Evolutionary conservation across 129 eudicot genomes (phyloP).

Genomic region (Cynara cardunculus): DNA sequence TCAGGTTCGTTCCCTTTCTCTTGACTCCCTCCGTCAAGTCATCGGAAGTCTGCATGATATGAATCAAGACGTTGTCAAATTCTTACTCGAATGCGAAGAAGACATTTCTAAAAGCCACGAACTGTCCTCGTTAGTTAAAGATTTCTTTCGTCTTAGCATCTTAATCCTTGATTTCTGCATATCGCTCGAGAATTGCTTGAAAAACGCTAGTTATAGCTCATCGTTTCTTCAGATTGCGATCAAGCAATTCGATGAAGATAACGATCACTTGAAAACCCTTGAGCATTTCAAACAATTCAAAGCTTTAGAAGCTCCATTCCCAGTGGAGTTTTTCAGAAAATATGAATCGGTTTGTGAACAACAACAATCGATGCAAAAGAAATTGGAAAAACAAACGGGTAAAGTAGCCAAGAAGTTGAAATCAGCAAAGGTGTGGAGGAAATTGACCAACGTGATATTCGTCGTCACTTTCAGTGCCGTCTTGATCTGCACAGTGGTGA

Average conservation of each 20-base stretch:
- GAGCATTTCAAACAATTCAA: conserved; percentile 48
- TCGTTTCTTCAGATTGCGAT: conserved; percentile 41
- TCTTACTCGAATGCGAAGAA: conserved; percentile 45
- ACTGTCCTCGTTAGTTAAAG: conserved; percentile 50
- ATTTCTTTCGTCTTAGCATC: conserved; percentile 57
- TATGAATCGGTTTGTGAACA: conserved; percentile 44
- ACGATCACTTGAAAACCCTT: conserved; percentile 29
- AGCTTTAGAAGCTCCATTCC: conserved; percentile 42
- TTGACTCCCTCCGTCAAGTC: conserved; percentile 59
- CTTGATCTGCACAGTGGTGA: conserved; percentile 73
- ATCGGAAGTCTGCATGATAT: conserved; percentile 51
- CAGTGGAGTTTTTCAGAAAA: conserved; percentile 36
- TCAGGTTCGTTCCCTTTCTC: conserved; percentile 57
- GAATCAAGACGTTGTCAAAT: conserved; percentile 61
- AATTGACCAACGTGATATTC: conserved; percentile 55
- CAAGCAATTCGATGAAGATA: conserved; percentile 35
- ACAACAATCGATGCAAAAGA: conserved; percentile 46
- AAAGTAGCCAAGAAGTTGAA: conserved; percentile 56
- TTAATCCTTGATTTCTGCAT: conserved; percentile 56
- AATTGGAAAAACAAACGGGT: conserved; percentile 39
- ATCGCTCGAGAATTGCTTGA: conserved; percentile 44
- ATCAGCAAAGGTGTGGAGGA: conserved; percentile 54
- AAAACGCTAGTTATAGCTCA: conserved; percentile 54
- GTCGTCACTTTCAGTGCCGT: conserved; percentile 58
- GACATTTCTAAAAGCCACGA: conserved; percentile 65